A percentile compares a stretch with the other conserved stretches of the same genome.
phyloP scores from a whole-genome alignment of 805 yeast species.

The Myxozyma vanderwaltii region DNA sequence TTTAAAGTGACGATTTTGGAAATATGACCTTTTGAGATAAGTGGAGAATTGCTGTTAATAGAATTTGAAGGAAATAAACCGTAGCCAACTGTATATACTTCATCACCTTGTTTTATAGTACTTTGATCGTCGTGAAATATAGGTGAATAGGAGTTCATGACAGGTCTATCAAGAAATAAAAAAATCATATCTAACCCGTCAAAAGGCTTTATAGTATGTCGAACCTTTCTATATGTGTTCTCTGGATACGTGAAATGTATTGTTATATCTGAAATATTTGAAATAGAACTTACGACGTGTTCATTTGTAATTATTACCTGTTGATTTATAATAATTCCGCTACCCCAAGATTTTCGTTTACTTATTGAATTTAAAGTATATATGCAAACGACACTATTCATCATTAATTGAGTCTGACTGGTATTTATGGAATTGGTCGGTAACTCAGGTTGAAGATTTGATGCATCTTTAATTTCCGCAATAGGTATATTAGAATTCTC shows the following conservation, averaged over 20 bases:
- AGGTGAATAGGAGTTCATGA: background rate
- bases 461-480: background rate
- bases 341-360: slow-evolving; percentile 15
- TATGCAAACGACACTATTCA: slow-evolving; percentile 7
- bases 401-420: background rate
- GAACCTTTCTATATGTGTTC: background rate
- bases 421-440: background rate
- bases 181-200: slow-evolving; percentile 3
- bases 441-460: background rate
- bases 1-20: slow-evolving; percentile 5
- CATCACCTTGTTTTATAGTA: background rate
- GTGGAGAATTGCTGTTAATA: background rate
- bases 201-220: background rate
- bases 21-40: slow-evolving; percentile 14
- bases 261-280: background rate
- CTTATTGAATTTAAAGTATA: background rate
- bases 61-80: slow-evolving; percentile 14
- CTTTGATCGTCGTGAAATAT: background rate
- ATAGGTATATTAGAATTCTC: background rate
- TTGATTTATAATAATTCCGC: slow-evolving; percentile 13
- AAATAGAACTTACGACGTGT: slow-evolving; percentile 11
- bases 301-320: slow-evolving; percentile 16
- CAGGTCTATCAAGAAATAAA: background rate
- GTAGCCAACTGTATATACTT: slow-evolving; percentile 7
- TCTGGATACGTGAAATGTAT: background rate